phyloP scores from a whole-genome alignment of 805 yeast genomes.

The Millerozyma miso region DNA sequence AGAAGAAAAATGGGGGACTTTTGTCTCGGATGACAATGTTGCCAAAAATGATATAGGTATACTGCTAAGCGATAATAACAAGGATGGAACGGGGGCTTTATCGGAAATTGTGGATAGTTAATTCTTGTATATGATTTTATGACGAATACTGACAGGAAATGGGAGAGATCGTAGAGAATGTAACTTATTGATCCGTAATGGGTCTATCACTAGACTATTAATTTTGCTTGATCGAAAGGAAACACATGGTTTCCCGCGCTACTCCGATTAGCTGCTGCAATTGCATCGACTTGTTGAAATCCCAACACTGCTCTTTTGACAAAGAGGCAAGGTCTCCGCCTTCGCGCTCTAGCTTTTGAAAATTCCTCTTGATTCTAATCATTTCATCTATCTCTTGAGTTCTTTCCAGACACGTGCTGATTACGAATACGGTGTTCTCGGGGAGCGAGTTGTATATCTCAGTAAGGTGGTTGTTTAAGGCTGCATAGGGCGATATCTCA shows the following conservation, averaged over 20 bases:
- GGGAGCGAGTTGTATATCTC: constrained; percentile 52
- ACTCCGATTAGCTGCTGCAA: constrained; percentile 42
- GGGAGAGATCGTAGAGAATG: background rate
- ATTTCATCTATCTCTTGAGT: constrained; percentile 47
- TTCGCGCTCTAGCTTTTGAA: constrained; percentile 39
- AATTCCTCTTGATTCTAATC: constrained; percentile 38
- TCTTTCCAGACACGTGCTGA: constrained; percentile 63
- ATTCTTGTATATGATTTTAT: background rate
- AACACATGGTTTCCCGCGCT: constrained; percentile 61
- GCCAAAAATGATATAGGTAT: constrained; percentile 14
- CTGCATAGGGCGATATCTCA: constrained; percentile 3
- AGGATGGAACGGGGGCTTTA: constrained; percentile 17
- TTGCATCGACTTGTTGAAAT: constrained; percentile 41
- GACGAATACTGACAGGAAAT: background rate
- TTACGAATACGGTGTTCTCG: constrained; percentile 51
- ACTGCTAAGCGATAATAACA: constrained; percentile 20
- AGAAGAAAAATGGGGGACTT: constrained; percentile 6
- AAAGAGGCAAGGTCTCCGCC: constrained; percentile 40
- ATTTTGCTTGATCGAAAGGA: constrained; percentile 31
- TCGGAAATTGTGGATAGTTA: constrained; percentile 8
- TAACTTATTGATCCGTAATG: background rate
- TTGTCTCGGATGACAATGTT: background rate
- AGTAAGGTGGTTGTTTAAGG: constrained; percentile 34
- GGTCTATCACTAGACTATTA: background rate
- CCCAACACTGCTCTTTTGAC: constrained; percentile 45